phyloP scores from a whole-genome alignment of 2,329 filamentous ascomycete species.

The Ophiocordyceps australis region DNA sequence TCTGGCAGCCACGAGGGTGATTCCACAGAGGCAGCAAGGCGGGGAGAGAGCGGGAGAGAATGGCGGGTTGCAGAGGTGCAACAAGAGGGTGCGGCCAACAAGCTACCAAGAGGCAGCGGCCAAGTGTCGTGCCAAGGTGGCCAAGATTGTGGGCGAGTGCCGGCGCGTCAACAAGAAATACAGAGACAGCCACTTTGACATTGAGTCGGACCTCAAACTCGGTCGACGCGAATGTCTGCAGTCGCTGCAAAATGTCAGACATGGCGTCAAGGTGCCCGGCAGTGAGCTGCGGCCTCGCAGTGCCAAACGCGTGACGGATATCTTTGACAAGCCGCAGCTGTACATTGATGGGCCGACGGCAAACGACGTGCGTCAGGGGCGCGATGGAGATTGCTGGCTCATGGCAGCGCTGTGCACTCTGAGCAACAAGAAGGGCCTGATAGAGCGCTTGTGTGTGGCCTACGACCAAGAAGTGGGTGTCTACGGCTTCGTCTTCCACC shows the following conservation, averaged over 20 bases:
- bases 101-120: constrained; percentile 58
- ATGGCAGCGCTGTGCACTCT: constrained; percentile 66
- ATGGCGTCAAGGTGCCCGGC: constrained; percentile 7
- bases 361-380: constrained; percentile 63
- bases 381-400: constrained; percentile 72
- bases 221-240: constrained; percentile 30
- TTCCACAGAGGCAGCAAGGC: constrained; percentile 46
- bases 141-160: constrained; percentile 46
- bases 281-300: constrained; percentile 21
- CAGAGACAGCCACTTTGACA: constrained; percentile 70
- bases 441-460: constrained; percentile 57
- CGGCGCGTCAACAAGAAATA: constrained; percentile 71
- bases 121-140: constrained; percentile 47
- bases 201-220: constrained; percentile 57
- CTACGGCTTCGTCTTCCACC: constrained; percentile 72
- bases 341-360: constrained; percentile 61
- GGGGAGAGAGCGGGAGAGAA: constrained; percentile 39
- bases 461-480: constrained; percentile 58
- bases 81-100: too few relatives aligned
- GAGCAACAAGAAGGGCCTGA: constrained; percentile 52
- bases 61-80: neutral
- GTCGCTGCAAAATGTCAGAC: constrained; percentile 18
- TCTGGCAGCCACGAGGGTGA: constrained; percentile 44
- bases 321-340: constrained; percentile 62
- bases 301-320: constrained; percentile 55